Percentiles rank a stretch among this genome's conserved stretches.
Evolutionary conservation across 2,329 filamentous ascomycete species (phyloP).

Genomic region (Lasiodiplodia sp.): DNA sequence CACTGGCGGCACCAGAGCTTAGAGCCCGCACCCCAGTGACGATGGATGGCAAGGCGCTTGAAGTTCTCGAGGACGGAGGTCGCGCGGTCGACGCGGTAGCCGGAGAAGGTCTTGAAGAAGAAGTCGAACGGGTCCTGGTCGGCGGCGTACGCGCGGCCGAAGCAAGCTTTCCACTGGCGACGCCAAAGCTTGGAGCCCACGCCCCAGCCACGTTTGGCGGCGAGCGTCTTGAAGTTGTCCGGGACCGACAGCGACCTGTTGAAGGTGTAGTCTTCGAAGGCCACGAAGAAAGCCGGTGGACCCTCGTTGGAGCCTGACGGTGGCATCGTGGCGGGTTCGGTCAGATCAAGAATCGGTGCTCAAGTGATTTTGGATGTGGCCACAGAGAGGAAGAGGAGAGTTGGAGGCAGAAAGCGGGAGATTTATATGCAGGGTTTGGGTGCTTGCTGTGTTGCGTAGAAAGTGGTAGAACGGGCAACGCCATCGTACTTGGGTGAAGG

Average conservation of each 20-base stretch:
- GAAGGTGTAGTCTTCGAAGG: not conserved
- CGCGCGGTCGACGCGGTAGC: not conserved
- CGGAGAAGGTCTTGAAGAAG: conserved; percentile 9
- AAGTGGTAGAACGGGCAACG: not conserved
- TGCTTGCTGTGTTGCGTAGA: not conserved
- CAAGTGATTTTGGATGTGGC: not conserved
- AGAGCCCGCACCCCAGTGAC: not conserved
- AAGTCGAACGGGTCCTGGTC: conserved; percentile 11
- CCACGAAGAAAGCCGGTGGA: not conserved
- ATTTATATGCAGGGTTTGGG: not conserved
- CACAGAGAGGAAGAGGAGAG: not conserved
- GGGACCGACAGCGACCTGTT: not conserved
- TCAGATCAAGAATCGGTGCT: not conserved
- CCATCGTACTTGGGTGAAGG: no score
- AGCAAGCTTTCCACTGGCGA: conserved; percentile 34
- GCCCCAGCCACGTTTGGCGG: not conserved
- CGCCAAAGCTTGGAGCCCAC: conserved; percentile 30
- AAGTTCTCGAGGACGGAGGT: conserved; percentile 4
- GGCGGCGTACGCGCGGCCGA: conserved; percentile 19
- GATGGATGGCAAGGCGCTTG: conserved; percentile 7
- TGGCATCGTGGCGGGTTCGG: not conserved
- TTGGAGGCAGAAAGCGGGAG: not conserved
- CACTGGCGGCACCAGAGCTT: conserved; percentile 33
- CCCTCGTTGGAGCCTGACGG: not conserved
- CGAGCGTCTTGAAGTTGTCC: conserved; percentile 11